Evolutionary conservation across 2,329 filamentous ascomycete genomes (phyloP).

Genomic region (Xylaria multiplex): DNA sequence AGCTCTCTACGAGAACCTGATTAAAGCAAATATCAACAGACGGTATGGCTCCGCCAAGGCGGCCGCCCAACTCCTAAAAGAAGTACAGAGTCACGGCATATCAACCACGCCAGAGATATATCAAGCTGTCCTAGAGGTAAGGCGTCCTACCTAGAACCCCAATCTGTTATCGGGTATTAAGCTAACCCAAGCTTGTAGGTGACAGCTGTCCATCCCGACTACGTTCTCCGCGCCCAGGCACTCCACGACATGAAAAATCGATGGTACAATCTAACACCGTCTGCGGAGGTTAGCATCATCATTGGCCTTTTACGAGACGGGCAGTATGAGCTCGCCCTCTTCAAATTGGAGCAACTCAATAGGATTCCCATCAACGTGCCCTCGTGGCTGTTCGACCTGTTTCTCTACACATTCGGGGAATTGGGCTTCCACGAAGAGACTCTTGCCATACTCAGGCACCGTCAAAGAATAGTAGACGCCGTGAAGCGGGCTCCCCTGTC

Average conservation of each 20-base stretch:
- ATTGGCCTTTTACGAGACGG: conserved; percentile 82
- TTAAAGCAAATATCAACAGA: conserved; percentile 74
- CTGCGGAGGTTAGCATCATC: conserved; percentile 73
- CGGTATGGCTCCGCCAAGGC: conserved; percentile 71
- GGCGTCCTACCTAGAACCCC: conserved; percentile 24
- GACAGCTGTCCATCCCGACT: conserved; percentile 86
- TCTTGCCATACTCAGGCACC: conserved; percentile 71
- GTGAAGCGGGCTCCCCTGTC: conserved; percentile 36
- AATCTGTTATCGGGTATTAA: neutral
- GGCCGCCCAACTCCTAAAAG: conserved; percentile 71
- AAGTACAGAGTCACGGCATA: conserved; percentile 73
- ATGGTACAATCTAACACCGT: conserved; percentile 73
- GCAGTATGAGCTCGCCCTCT: conserved; percentile 82
- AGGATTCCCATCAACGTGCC: conserved; percentile 65
- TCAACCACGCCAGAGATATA: conserved; percentile 73
- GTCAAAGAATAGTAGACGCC: conserved; percentile 51
- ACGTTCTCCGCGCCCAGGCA: conserved; percentile 76
- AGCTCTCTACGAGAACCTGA: conserved; percentile 77
- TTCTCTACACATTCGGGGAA: conserved; percentile 77
- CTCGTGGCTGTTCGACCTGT: conserved; percentile 81
- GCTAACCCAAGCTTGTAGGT: conserved; percentile 56
- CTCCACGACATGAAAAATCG: conserved; percentile 77
- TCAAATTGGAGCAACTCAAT: conserved; percentile 74
- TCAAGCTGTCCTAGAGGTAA: conserved; percentile 65
- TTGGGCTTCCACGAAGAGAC: conserved; percentile 81